Base-by-base conservation (phyloP, 2,329 filamentous ascomycete genomes). In the Colletotrichum gigasporum region DNA sequence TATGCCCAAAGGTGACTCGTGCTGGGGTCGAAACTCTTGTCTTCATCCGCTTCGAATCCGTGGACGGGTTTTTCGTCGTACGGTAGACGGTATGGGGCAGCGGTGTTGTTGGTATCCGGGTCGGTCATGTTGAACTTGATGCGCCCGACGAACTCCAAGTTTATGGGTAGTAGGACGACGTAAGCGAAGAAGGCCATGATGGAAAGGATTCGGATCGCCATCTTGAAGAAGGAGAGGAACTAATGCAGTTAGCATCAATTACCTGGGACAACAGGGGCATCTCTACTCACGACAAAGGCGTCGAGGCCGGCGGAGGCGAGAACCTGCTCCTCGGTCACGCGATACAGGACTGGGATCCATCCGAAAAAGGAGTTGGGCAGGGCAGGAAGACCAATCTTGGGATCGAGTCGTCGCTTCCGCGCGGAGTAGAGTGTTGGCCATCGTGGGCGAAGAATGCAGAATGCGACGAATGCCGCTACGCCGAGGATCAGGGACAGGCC, bases 211-310 rank as follows among this genome's bases (percentile, higher is more conserved):
- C 91, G 92, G 69, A 94, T 92, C 11, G 95, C 91, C 88, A 98
- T 96, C 75, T 94, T 96, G 84, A 97, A 98, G 79, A 99, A 99
- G 14, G 91, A 87, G 12, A 99, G 84, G 74, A 99, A 97, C 86
- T 80, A 24, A 12, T 3, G 22, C 2, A 12, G 50, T 67, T 10
- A 67, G 58, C 11, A 14, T 9, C 10, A 2, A n/a, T 8, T 5
- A 4, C 6, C 7, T 10, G 5, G 2, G 2, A 5, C 9, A n/a
- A n/a, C 12, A n/a, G 24, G 9, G 12, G 0, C n/a, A 14, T 4
- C 59, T 16, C 7, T 12, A 82, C 86, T 70, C 79, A 92, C 91
- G 69, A 97, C 96, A 79, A 93, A 99, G 52, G 96, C 96, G 80
- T 99, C 96, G 51, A 99, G 85, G 0, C 96, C 96, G 16, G 95